Conservation (phyloP, 768 basidiomycete species). For the Phlegmacium glaucopus region DNA sequence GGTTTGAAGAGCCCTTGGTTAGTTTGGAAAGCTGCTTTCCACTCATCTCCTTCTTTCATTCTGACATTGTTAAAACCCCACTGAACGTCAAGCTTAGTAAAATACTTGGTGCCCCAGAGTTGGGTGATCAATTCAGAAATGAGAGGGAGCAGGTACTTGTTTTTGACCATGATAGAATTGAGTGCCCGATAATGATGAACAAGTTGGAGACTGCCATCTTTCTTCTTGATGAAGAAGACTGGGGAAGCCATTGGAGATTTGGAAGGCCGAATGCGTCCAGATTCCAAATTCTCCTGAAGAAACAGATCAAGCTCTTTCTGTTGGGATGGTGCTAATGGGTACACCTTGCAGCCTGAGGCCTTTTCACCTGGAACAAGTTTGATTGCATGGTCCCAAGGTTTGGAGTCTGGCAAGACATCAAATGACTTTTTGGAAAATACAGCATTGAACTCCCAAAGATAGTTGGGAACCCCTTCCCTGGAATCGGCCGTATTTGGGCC, state of each 20-base stretch:
- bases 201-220: conserved; percentile 15
- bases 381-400: no score
- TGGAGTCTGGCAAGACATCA: no score
- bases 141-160: conserved; percentile 31
- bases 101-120: no score
- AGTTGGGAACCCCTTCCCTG: no score
- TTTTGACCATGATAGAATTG: conserved; percentile 29
- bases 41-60: no score
- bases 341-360: conserved; percentile 21
- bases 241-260: conserved; percentile 9
- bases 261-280: conserved; percentile 6
- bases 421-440: no score
- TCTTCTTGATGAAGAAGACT: conserved; percentile 7
- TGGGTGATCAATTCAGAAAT: conserved; percentile 30
- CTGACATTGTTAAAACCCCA: no score
- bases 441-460: no score
- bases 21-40: no score
- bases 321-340: conserved; percentile 15
- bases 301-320: conserved; percentile 20
- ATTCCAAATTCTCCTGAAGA: conserved; percentile 18
- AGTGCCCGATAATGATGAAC: conserved; percentile 29
- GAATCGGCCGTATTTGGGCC: no score
- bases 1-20: no score
- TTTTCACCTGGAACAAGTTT: conserved; percentile 30
- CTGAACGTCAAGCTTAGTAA: no score